Percentiles rank a stretch among this genome's conserved stretches.
Conservation (phyloP, 805 yeast species). For the Ogataea trehalophila region DNA sequence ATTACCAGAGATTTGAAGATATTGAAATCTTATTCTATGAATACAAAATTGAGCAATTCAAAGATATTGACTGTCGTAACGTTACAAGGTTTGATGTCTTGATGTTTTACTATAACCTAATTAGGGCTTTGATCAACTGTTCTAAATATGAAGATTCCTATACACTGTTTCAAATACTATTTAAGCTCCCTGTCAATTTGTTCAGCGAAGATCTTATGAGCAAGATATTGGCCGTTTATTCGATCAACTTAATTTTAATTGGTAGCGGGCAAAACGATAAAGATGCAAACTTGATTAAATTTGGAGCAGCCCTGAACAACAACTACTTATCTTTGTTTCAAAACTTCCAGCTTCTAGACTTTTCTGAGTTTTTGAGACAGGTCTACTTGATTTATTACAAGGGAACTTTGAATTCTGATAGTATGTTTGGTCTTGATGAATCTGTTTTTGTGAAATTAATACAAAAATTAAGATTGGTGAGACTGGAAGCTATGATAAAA, state of each 20-base stretch:
- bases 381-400: constrained; percentile 5
- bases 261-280: constrained; percentile 2
- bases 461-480: constrained; percentile 8
- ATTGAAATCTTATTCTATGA: constrained; percentile 4
- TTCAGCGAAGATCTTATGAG: constrained; percentile 1
- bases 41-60: constrained; percentile 2
- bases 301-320: constrained; percentile 5
- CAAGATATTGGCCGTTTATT: constrained; percentile 13
- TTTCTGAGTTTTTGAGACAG: constrained; percentile 6
- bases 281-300: constrained; percentile 12
- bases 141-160: constrained; percentile 16
- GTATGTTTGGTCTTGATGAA: constrained; percentile 2
- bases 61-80: constrained; percentile 11
- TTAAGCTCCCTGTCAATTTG: constrained; percentile 10
- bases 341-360: constrained; percentile 11
- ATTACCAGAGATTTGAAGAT: background rate
- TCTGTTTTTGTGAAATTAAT: constrained; percentile 8
- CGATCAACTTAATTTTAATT: constrained; percentile 12
- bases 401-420: background rate
- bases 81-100: constrained; percentile 10
- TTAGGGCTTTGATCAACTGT: constrained; percentile 15
- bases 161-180: constrained; percentile 14
- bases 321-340: constrained; percentile 10
- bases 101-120: constrained; percentile 14
- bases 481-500: constrained; percentile 2